Evolutionary conservation across 2,329 filamentous ascomycete genomes (phyloP).

Genomic region (Kalaharituber pfeilii): DNA sequence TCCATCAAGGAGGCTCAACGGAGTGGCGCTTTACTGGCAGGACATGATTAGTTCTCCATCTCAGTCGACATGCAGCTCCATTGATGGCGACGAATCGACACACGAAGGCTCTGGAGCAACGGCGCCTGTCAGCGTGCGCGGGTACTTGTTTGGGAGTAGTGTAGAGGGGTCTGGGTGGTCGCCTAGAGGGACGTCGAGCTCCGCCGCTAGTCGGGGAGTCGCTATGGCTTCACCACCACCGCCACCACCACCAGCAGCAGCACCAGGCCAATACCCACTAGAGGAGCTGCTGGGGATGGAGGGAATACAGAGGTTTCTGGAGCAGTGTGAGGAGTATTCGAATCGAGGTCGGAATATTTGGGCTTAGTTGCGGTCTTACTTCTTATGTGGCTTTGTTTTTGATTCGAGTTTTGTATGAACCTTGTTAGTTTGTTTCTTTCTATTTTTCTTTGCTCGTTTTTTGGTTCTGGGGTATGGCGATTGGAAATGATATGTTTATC

Average conservation of each 20-base stretch:
- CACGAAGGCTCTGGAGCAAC: background rate
- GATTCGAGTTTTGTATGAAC: background rate
- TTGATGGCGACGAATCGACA: slow-evolving; percentile 9
- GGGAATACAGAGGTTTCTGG: slow-evolving; percentile 14
- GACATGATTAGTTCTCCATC: slow-evolving; percentile 14
- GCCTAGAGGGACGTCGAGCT: background rate
- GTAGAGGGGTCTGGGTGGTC: slow-evolving; percentile 7
- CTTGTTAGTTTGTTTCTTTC: background rate
- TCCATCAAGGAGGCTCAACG: background rate
- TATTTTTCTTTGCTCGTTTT: background rate
- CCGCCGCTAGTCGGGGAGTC: background rate
- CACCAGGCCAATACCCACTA: background rate
- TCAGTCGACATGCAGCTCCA: slow-evolving; percentile 6
- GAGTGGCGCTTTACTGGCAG: slow-evolving; percentile 7
- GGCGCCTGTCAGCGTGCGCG: slow-evolving; percentile 6
- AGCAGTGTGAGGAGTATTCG: slow-evolving; percentile 12
- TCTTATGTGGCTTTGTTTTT: no score
- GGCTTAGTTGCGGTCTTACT: background rate
- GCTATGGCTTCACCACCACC: background rate
- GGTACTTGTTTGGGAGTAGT: slow-evolving; percentile 7
- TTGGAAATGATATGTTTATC: no score
- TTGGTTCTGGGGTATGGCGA: no score
- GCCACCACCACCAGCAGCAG: no score
- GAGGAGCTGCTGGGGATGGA: slow-evolving; percentile 3
- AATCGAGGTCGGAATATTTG: background rate